Base-by-base conservation (phyloP, 371 early-diverging fungal species). In the Blakeslea trispora region DNA sequence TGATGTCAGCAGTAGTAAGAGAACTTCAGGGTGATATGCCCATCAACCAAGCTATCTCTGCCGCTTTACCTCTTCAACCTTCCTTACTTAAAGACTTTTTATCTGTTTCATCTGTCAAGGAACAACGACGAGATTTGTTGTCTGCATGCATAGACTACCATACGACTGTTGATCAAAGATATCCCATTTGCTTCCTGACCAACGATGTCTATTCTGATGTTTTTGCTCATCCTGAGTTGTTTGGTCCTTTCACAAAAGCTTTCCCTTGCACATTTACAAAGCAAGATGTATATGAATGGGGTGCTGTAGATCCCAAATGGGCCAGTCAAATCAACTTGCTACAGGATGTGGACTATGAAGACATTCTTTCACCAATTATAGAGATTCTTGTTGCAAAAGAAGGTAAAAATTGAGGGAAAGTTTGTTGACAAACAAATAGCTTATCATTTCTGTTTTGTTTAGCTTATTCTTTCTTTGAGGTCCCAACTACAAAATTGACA, bases 221-320 rank as follows among this genome's bases (percentile, higher is more conserved):
- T 14, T 28, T 31, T 47, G 23, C 50, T 8, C 49, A 63, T 19
- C 46, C 43, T 24, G 41, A 56, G 10, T 34, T 68, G 10, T 68
- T 63, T 28, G 42, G 47, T 1, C 63, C 63, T 18, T 22, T 68
- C 9, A 28, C 63, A 9, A 49, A 61, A 14, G 34, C 48, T 8
- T 61, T 66, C 42, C 70, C 70, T 17, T 73, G 73, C 43, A 60
- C 50, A n/a, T 69, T 73, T 55, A 61, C 67, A 17, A 59, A 47
- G 17, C 18, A 54, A 18, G 72, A 69, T 45, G 55, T 63, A 48
- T 34, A 48, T 39, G 44, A 47, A 1, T 69, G 63, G 64, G 34
- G 24, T 9, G 31, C 55, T n/a, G 37, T 57, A 14, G 32, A 60
- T 15, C 13, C 11, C 5, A 47, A 53, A 7, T 67, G 66, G 67